phyloP scores from a whole-genome alignment of 148 eudicot genomes.

The Camellia japonica region DNA sequence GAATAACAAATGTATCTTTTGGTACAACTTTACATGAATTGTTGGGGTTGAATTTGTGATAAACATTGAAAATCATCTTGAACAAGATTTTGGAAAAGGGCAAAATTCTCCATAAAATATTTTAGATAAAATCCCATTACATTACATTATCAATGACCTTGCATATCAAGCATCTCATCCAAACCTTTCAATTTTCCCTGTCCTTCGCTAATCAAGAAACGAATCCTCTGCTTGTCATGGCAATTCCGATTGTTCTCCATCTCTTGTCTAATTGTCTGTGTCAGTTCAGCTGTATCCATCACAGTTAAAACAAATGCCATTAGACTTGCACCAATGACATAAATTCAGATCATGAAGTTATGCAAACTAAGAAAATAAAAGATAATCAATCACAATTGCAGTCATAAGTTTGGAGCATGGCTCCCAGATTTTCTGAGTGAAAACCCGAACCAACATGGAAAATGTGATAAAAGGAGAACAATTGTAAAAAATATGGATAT shows the following conservation, averaged over 20 bases:
- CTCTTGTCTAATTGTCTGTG: conserved; percentile 68
- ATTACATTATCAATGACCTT: conserved; percentile 47
- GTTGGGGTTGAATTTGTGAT: not conserved
- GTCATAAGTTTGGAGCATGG: not conserved
- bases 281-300: conserved; percentile 57
- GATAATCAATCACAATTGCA: not conserved
- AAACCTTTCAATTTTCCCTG: conserved; percentile 59
- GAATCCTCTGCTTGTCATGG: conserved; percentile 74
- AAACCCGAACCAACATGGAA: not conserved
- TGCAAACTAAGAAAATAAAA: not conserved
- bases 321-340: not conserved
- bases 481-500: not conserved
- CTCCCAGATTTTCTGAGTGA: not conserved
- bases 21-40: too few species aligned
- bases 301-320: not conserved
- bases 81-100: not conserved
- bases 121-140: not conserved
- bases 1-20: too few species aligned
- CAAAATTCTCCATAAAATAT: not conserved
- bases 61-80: not conserved
- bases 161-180: conserved; percentile 97
- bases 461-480: not conserved
- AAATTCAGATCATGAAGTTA: not conserved
- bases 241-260: conserved; percentile 72
- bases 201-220: conserved; percentile 76